Conservation (phyloP, 257 asterid genomes). For the Fraxinus anomala region DNA sequence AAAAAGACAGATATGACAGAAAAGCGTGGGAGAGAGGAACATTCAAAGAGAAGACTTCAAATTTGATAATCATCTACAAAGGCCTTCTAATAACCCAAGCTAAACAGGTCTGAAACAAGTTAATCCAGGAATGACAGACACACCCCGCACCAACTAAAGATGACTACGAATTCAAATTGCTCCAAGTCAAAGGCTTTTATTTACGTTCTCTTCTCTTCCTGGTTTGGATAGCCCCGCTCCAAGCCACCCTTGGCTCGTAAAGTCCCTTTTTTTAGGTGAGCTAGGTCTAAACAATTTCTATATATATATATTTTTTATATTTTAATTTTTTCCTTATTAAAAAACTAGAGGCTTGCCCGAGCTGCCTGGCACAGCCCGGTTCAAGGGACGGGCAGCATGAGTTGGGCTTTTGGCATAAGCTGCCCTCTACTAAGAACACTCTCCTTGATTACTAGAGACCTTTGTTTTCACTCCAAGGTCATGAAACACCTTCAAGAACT, state of each 20-base stretch:
- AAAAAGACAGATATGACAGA: neutral
- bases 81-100: neutral
- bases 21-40: neutral
- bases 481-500: neutral
- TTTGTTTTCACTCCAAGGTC: neutral
- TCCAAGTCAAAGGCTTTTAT: neutral
- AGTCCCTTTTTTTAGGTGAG: neutral
- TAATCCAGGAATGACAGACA: neutral
- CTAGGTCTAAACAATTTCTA: neutral
- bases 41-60: neutral
- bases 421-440: neutral
- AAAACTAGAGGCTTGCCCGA: neutral
- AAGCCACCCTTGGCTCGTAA: neutral
- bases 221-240: neutral
- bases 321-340: neutral
- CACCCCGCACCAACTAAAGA: neutral
- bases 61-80: neutral
- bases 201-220: neutral
- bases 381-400: neutral
- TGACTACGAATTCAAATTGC: neutral
- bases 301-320: neutral
- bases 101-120: neutral
- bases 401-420: neutral
- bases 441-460: neutral
- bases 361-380: neutral